These are phyloP conservation scores for Phytophthora fragariaefolia DNA, from an alignment of 352 stramenopile genomes.

Conservation along the genomic window DNA sequence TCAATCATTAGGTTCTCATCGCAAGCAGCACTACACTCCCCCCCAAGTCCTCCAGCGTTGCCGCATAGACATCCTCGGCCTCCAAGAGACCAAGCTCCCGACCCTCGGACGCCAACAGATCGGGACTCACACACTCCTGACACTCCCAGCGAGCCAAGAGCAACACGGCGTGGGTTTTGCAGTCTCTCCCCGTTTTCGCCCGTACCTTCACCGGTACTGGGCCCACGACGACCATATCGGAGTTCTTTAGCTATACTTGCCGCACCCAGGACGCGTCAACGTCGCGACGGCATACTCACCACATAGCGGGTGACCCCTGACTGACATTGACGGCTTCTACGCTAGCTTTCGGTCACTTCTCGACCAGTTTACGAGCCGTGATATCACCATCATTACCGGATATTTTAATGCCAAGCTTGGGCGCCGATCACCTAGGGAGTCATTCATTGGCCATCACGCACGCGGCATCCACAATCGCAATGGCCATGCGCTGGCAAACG, in stretches of 20 bases:
- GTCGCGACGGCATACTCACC: too few species aligned
- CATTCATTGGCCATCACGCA: too few species aligned
- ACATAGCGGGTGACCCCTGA: too few species aligned
- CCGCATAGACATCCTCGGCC: neutral
- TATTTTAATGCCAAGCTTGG: too few species aligned
- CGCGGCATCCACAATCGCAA: neutral
- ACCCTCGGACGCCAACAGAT: neutral
- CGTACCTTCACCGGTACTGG: neutral
- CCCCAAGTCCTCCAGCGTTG: neutral
- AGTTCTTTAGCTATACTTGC: neutral
- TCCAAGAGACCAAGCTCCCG: neutral
- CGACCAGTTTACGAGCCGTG: too few species aligned
- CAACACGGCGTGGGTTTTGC: neutral
- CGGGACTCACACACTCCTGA: neutral
- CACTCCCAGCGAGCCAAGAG: neutral
- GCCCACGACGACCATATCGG: neutral
- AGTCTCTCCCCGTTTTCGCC: neutral
- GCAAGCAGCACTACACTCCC: neutral
- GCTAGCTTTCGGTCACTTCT: too few species aligned
- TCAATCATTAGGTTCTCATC: neutral
- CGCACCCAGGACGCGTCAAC: neutral
- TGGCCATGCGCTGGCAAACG: too few species aligned
- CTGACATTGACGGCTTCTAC: too few species aligned
- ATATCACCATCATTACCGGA: too few species aligned
- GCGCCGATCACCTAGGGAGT: too few species aligned